These are phyloP conservation scores for Striga asiatica DNA, from an alignment of 257 asterid genomes.

Conservation along the genomic window DNA sequence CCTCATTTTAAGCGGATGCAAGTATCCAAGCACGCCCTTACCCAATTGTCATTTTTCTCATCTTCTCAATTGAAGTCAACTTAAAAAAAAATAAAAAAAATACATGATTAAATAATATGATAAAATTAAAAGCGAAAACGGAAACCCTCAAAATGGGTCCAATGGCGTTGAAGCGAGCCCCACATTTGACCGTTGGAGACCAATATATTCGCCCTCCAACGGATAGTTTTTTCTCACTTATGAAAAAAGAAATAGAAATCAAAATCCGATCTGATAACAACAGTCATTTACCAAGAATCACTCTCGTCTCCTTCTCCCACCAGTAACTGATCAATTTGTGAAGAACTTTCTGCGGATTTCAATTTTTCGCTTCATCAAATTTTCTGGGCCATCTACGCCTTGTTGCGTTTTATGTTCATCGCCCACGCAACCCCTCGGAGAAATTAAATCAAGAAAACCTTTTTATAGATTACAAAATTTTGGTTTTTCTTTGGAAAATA, in stretches of 20 bases:
- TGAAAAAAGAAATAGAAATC: background rate
- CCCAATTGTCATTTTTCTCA: no score
- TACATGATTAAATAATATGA: no score
- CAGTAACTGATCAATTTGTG: conserved; percentile 2
- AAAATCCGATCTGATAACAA: conserved; percentile 6
- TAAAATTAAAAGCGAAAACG: no score
- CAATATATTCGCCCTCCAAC: conserved; percentile 29
- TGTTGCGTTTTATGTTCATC: background rate
- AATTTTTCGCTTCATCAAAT: background rate
- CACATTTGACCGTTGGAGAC: conserved; percentile 42
- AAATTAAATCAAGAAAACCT: conserved; percentile 2
- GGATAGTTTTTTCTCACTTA: conserved; percentile 45
- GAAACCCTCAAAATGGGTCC: no score
- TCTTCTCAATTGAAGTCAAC: no score
- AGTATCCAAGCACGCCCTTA: no score
- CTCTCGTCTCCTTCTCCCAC: background rate
- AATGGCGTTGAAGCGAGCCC: no score
- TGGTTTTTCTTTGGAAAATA: background rate
- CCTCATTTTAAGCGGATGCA: no score
- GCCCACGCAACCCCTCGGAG: background rate
- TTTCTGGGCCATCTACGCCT: background rate
- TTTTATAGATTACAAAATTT: background rate
- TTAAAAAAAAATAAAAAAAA: no score
- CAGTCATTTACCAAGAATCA: conserved; percentile 17
- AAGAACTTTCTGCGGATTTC: background rate